Evolutionary conservation across 2,329 filamentous ascomycete species (phyloP).

Genomic region (Escovopsis weberi): DNA sequence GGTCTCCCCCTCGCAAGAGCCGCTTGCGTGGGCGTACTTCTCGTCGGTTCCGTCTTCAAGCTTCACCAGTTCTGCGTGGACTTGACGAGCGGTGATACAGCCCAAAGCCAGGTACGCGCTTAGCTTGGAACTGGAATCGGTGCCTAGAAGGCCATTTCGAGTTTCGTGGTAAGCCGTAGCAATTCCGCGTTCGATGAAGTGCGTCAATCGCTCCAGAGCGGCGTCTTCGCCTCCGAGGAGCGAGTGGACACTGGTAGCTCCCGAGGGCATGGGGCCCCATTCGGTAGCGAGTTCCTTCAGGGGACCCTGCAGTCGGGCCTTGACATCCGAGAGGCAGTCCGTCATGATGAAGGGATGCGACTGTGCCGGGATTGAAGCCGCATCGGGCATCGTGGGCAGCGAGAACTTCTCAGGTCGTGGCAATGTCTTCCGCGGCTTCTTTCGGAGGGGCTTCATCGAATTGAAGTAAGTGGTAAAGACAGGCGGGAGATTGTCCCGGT

Average conservation of each 20-base stretch:
- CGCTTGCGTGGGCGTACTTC: slow-evolving; percentile 26
- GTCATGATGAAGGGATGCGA: slow-evolving; percentile 49
- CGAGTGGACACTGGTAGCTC: slow-evolving; percentile 45
- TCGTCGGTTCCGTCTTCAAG: slow-evolving; percentile 50
- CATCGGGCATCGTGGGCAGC: slow-evolving; percentile 43
- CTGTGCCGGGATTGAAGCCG: slow-evolving; percentile 39
- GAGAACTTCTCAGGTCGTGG: slow-evolving; percentile 33
- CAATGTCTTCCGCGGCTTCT: slow-evolving; percentile 43
- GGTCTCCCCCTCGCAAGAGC: slow-evolving; percentile 58
- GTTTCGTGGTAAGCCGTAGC: slow-evolving; percentile 54
- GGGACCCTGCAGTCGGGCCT: slow-evolving; percentile 41
- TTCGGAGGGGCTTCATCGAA: slow-evolving; percentile 53
- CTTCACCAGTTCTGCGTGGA: slow-evolving; percentile 51
- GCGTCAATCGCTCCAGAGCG: slow-evolving; percentile 41
- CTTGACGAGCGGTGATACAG: slow-evolving; percentile 55
- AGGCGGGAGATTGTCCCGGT: slow-evolving; percentile 49
- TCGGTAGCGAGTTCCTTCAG: slow-evolving; percentile 35
- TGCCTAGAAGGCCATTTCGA: slow-evolving; percentile 55
- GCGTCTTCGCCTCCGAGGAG: slow-evolving; percentile 53
- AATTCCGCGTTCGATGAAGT: slow-evolving; percentile 45
- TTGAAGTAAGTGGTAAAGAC: slow-evolving; percentile 66
- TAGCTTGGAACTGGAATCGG: slow-evolving; percentile 61
- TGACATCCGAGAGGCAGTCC: slow-evolving; percentile 34
- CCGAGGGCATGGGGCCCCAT: slow-evolving; percentile 37
- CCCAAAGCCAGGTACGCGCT: slow-evolving; percentile 61